These are phyloP conservation scores for Fonsecaea nubica DNA, from an alignment of 2,329 filamentous ascomycete genomes.

Conservation along the genomic window DNA sequence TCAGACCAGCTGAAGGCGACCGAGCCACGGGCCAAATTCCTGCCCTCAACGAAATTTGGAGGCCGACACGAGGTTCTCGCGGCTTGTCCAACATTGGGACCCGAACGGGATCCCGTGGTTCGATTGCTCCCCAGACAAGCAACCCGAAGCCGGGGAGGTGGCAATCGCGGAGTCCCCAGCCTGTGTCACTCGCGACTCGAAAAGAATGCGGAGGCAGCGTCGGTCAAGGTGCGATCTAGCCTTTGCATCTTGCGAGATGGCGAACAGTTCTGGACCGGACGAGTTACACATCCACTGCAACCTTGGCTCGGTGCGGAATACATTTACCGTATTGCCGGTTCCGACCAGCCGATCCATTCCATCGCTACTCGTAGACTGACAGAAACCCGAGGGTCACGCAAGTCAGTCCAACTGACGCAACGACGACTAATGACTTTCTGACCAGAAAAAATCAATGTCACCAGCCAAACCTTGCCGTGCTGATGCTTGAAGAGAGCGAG, in stretches of 20 bases:
- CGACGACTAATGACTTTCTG: not conserved
- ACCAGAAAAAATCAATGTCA: not conserved
- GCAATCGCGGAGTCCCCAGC: constrained; percentile 22
- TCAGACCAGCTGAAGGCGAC: constrained; percentile 13
- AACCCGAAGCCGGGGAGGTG: not conserved
- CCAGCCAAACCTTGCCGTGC: constrained; percentile 11
- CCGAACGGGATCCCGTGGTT: not conserved
- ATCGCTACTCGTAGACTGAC: not conserved
- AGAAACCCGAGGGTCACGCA: constrained; percentile 11
- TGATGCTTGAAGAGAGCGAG: constrained; percentile 6
- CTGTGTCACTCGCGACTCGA: constrained; percentile 3
- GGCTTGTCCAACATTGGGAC: constrained; percentile 4
- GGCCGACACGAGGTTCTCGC: constrained; percentile 1
- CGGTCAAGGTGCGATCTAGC: constrained; percentile 4
- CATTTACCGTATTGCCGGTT: constrained; percentile 9
- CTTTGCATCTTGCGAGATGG: not conserved
- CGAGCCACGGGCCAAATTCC: constrained; percentile 3
- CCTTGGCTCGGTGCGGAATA: not conserved
- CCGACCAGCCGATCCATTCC: not conserved
- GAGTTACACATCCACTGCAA: not conserved
- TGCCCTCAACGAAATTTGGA: not conserved
- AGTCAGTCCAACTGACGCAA: not conserved
- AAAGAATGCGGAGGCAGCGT: constrained; percentile 17
- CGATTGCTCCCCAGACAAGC: constrained; percentile 10
- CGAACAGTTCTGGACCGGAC: not conserved